Base-by-base conservation (phyloP, 495 filamentous ascomycete species). In the Aspergillus incahuasiensis region DNA sequence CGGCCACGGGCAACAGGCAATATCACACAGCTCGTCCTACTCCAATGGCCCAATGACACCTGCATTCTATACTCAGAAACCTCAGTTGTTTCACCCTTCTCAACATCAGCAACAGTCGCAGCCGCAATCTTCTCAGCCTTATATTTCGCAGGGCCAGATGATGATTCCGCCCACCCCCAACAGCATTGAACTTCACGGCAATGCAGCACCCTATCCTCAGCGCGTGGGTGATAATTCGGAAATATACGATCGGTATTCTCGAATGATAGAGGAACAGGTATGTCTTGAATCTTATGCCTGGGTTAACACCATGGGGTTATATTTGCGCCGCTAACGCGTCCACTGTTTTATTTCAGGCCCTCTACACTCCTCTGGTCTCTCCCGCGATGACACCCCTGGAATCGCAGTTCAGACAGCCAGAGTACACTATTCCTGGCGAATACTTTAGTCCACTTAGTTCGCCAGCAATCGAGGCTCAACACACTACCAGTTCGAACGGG, bases 371-470 rank as follows among this genome's bases (percentile, higher is more conserved):
- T 8, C 82, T 98, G 25, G 89, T 95, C 7, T 97, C 94, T 32
- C 94, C 94, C 18, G 92, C 91, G 3, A 92, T 97, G 62, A 96
- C 92, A 9, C 92, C 94, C 24, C 79, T 94, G 44, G 92, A 96
- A 58, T 80, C 82, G 30, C 87, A 91, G 64, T 95, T 95, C 68
- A 79, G 84, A 42, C 82, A 91, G 41, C 82, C 85, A 11, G 89
- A 91, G 55, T 97, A 90, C 65, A 84, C 86, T 12, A 83, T 91
- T 12, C 87, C 88, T 9, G 85, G 87, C n/a, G 89, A 91, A 41
- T 92, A 94, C 68, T 96, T 97, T 65, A 97, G 91, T 60, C 94
- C 94, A 5, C 76, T 98, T 42, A 95, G 88, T 1, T 97, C 94
- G 21, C 94, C 94, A 0, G 92, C 92, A 5, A 78, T 97, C 30